A percentile compares a stretch with the other conserved stretches of the same genome.
Evolutionary conservation across 192 early-diverging fungal species (phyloP).

Genomic region (Gorgonomyces haynaldii): DNA sequence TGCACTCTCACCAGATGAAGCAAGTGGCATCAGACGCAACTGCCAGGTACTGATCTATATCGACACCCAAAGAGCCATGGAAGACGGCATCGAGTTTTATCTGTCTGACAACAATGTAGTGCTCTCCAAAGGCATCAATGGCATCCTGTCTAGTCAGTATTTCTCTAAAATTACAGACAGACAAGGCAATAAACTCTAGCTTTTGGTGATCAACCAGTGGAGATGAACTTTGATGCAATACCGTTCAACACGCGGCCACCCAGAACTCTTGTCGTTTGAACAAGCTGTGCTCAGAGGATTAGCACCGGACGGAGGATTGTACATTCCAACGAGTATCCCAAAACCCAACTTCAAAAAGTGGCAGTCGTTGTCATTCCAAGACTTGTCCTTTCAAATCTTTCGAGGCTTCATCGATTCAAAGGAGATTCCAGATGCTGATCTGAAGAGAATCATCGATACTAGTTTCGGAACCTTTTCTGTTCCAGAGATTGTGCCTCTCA

Average conservation of each 20-base stretch:
- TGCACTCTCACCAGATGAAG: conserved; percentile 60
- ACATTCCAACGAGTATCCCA: conserved; percentile 80
- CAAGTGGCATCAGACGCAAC: conserved; percentile 57
- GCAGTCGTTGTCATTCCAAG: conserved; percentile 58
- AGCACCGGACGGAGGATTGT: conserved; percentile 87
- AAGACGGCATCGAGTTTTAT: conserved; percentile 67
- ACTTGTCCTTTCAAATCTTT: conserved; percentile 78
- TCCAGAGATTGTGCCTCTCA: conserved; percentile 65
- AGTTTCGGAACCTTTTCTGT: conserved; percentile 71
- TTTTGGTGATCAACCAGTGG: not conserved
- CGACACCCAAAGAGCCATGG: conserved; percentile 54
- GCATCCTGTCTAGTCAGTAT: conserved; percentile 52
- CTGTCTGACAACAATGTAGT: conserved; percentile 71
- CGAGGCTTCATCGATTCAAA: conserved; percentile 65
- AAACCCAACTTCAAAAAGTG: conserved; percentile 51
- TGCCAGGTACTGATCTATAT: conserved; percentile 72
- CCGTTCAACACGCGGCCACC: conserved; percentile 73
- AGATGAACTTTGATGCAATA: conserved; percentile 92
- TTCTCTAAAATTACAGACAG: conserved; percentile 47
- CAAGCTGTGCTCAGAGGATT: conserved; percentile 86
- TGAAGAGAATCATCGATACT: conserved; percentile 50
- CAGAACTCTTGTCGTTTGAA: conserved; percentile 52
- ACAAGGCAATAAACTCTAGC: conserved; percentile 2
- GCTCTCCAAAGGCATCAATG: conserved; percentile 50
- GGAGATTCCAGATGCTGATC: conserved; percentile 67